phyloP scores from a whole-genome alignment of 1,284 basidiomycete genomes.

The Anthracocystis walkeri region DNA sequence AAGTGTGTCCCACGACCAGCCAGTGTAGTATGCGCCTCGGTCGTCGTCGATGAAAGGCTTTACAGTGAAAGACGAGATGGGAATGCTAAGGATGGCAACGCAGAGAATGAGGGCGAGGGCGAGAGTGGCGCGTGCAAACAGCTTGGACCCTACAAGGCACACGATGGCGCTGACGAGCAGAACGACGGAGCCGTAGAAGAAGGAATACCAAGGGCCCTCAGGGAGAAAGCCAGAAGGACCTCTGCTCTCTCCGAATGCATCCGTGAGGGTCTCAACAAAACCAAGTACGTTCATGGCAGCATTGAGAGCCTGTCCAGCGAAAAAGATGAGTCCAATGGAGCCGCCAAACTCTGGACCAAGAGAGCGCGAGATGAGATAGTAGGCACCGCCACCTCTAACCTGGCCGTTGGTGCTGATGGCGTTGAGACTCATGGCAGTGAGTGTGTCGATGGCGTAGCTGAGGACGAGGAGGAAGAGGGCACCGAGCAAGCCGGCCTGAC shows the following conservation, averaged over 20 bases:
- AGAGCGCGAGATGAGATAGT: slow-evolving; percentile 68
- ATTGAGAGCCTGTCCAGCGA: slow-evolving; percentile 66
- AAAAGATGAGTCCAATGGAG: slow-evolving; percentile 68
- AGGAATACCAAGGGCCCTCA: slow-evolving; percentile 65
- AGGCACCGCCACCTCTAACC: slow-evolving; percentile 68
- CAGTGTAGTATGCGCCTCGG: slow-evolving; percentile 66
- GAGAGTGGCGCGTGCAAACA: slow-evolving; percentile 66
- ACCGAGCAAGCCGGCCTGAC: slow-evolving; percentile 66
- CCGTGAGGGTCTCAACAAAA: slow-evolving; percentile 67
- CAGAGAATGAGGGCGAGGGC: slow-evolving; percentile 62
- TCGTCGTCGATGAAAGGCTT: slow-evolving; percentile 63
- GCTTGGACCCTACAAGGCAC: slow-evolving; percentile 64
- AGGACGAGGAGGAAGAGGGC: slow-evolving; percentile 59
- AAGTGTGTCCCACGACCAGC: slow-evolving; percentile 63
- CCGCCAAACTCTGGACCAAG: slow-evolving; percentile 69
- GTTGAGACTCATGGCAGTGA: slow-evolving; percentile 67
- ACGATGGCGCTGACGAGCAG: slow-evolving; percentile 63
- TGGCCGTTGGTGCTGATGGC: slow-evolving; percentile 69
- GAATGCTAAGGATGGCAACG: slow-evolving; percentile 63
- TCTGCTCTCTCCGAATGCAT: slow-evolving; percentile 61
- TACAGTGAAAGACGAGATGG: slow-evolving; percentile 61
- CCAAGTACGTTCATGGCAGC: slow-evolving; percentile 68
- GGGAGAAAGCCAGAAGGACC: slow-evolving; percentile 56
- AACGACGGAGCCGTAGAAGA: slow-evolving; percentile 64
- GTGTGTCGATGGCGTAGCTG: slow-evolving; percentile 66